Conservation (phyloP, 148 eudicot species). For the Oxyria digyna region DNA sequence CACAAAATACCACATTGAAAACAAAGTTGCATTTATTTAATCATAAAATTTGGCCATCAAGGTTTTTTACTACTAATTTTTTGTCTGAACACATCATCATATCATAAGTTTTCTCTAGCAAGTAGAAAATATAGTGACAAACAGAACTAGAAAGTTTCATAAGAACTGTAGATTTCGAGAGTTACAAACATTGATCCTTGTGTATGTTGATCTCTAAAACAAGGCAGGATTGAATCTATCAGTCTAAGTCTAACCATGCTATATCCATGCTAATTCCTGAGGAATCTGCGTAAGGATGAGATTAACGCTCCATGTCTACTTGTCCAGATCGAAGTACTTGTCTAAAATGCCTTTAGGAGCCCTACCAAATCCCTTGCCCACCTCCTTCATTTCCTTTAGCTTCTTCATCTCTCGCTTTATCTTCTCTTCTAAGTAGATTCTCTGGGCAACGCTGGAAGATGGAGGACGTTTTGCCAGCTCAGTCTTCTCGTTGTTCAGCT, state of each 20-base stretch:
- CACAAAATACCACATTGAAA: neutral
- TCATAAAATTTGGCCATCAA: no score
- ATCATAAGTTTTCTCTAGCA: no score
- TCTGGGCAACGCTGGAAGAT: slow-evolving; percentile 24
- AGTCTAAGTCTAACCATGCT: neutral
- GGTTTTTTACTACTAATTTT: no score
- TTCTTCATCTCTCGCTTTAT: slow-evolving; percentile 35
- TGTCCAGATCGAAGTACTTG: slow-evolving; percentile 47
- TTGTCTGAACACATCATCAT: no score
- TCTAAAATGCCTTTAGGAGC: slow-evolving; percentile 38
- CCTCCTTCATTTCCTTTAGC: slow-evolving; percentile 55
- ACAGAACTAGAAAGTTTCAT: no score
- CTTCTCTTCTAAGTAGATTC: slow-evolving; percentile 33
- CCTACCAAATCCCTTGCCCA: slow-evolving; percentile 62
- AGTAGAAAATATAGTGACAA: no score
- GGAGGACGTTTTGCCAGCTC: slow-evolving; percentile 22
- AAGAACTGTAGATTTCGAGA: no score
- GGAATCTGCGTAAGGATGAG: neutral
- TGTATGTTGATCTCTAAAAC: neutral
- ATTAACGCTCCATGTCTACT: slow-evolving; percentile 18
- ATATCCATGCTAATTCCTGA: neutral
- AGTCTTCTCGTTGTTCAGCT: slow-evolving; percentile 31
- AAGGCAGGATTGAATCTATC: neutral
- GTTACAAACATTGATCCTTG: neutral
- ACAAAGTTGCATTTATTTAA: neutral